These are phyloP conservation scores for Ceratocystis papillata DNA, from an alignment of 2,329 filamentous ascomycete genomes.

Conservation along the genomic window DNA sequence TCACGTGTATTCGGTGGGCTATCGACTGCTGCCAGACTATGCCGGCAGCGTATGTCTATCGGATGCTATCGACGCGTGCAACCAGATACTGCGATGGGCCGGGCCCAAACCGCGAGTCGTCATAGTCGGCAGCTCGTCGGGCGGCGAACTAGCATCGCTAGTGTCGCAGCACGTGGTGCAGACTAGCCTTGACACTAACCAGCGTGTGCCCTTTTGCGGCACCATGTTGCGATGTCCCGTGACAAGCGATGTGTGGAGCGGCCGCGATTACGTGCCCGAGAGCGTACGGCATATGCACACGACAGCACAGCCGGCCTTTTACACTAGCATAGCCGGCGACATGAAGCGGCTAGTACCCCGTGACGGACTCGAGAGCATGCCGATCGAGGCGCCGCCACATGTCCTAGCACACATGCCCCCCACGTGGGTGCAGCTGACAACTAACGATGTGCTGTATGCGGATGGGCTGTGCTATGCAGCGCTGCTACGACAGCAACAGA, in stretches of 20 bases:
- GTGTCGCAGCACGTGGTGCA: conserved; percentile 32
- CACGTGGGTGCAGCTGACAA: conserved; percentile 41
- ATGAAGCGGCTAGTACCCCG: conserved; percentile 32
- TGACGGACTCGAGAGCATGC: conserved; percentile 35
- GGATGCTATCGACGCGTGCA: conserved; percentile 36
- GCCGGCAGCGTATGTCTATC: conserved; percentile 34
- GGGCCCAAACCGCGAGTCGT: conserved; percentile 28
- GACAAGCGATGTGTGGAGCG: conserved; percentile 36
- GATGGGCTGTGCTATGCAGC: conserved; percentile 43
- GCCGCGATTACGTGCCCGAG: conserved; percentile 32
- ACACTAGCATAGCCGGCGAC: conserved; percentile 31
- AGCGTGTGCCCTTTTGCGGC: conserved; percentile 28
- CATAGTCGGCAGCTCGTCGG: conserved; percentile 39
- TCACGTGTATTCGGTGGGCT: conserved; percentile 37
- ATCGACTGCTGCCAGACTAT: conserved; percentile 37
- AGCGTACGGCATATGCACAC: conserved; percentile 33
- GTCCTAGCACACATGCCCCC: conserved; percentile 32
- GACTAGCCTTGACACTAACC: conserved; percentile 27
- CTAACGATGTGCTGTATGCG: conserved; percentile 42
- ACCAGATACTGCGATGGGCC: conserved; percentile 21
- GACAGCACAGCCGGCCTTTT: conserved; percentile 34
- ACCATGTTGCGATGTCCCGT: conserved; percentile 41
- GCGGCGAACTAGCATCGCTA: conserved; percentile 39
- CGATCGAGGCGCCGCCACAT: conserved; percentile 32
- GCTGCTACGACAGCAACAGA: conserved; percentile 33